Evolutionary conservation across 208 protist genomes (phyloP).

Genomic region (Crithidia thermophila): DNA sequence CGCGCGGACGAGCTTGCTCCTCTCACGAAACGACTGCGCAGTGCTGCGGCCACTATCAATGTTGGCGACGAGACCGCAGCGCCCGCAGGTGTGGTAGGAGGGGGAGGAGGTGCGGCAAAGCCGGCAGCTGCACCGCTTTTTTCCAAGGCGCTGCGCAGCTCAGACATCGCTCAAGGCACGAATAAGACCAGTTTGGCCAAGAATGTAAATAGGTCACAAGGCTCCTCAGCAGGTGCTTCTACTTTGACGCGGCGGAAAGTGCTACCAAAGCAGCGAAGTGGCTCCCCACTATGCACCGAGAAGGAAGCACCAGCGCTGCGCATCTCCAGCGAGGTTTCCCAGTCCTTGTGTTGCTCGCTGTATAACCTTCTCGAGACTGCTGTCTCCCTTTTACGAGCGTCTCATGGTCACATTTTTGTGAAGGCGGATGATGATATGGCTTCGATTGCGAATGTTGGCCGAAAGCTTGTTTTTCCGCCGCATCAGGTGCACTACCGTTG

Average conservation of each 20-base stretch:
- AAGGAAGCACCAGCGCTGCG: constrained; percentile 13
- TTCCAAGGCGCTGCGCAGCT: background rate
- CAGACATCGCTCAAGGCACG: background rate
- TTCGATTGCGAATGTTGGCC: constrained; percentile 79
- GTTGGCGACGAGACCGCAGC: background rate
- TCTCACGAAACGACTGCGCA: constrained; percentile 42
- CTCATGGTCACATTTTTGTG: constrained; percentile 76
- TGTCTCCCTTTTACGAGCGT: constrained; percentile 53
- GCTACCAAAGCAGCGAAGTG: background rate
- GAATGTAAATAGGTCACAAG: background rate
- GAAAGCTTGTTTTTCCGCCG: constrained; percentile 76
- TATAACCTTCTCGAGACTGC: constrained; percentile 85
- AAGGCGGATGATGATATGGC: constrained; percentile 77
- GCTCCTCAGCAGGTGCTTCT: background rate
- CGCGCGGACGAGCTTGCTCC: constrained; percentile 48
- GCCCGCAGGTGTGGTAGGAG: background rate
- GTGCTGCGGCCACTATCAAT: constrained; percentile 27
- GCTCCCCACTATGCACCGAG: background rate
- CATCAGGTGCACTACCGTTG: constrained; percentile 71
- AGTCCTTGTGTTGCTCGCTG: constrained; percentile 54
- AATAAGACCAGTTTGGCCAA: background rate
- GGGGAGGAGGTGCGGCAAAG: background rate
- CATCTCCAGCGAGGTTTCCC: constrained; percentile 76
- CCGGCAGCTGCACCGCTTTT: background rate
- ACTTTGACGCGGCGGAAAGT: background rate